Percentiles rank a stretch among this genome's conserved stretches.
Evolutionary conservation across 352 stramenopile species (phyloP).

Genomic region (Phytophthora pistaciae): DNA sequence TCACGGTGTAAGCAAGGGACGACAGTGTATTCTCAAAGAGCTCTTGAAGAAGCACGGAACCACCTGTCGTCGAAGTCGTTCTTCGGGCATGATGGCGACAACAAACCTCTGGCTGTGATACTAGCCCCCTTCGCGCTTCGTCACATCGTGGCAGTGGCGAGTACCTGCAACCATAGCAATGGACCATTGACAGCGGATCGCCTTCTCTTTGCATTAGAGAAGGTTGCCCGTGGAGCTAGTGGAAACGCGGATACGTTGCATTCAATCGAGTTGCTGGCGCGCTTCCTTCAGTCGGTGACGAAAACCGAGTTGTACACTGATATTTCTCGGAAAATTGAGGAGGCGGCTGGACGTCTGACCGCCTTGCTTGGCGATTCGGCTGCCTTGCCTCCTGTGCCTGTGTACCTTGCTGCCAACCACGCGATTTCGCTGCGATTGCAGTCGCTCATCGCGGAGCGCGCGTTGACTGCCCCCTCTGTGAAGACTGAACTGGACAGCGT

Average conservation of each 20-base stretch:
- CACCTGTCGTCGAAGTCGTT: conserved; percentile 65
- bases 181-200: conserved; percentile 54
- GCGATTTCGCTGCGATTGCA: conserved; percentile 50
- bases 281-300: conserved; percentile 65
- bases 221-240: conserved; percentile 39
- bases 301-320: conserved; percentile 52
- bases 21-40: conserved; percentile 33
- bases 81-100: conserved; percentile 37
- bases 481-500: conserved; percentile 38
- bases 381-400: conserved; percentile 39
- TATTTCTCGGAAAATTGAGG: conserved; percentile 37
- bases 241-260: conserved; percentile 10
- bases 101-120: conserved; percentile 36
- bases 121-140: conserved; percentile 69
- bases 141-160: conserved; percentile 58
- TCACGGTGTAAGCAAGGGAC: conserved; percentile 28
- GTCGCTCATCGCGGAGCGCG: conserved; percentile 26
- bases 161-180: conserved; percentile 23
- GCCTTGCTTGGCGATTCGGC: conserved; percentile 30
- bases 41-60: conserved; percentile 51
- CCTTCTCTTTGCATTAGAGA: conserved; percentile 72
- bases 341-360: conserved; percentile 14
- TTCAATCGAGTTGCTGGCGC: conserved; percentile 51
- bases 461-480: conserved; percentile 10
- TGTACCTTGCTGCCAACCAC: conserved; percentile 65